Evolutionary conservation across 495 filamentous ascomycete species (phyloP).

Genomic region (Cercophora scortea): DNA sequence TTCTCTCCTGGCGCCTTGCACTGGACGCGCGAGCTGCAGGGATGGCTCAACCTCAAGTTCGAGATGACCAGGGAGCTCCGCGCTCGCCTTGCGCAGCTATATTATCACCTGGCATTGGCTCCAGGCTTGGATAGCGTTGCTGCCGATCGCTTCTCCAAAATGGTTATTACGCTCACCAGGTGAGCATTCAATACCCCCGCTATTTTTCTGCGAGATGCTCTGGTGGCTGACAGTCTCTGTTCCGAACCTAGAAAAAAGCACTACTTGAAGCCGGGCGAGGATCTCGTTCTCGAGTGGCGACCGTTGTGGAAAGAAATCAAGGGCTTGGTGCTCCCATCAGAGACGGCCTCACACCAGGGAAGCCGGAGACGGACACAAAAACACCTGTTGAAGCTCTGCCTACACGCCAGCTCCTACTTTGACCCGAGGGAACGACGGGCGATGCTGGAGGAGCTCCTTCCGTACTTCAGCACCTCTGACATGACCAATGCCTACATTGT

Average conservation of each 20-base stretch:
- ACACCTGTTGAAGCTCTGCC: slow-evolving; percentile 72
- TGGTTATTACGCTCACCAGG: slow-evolving; percentile 93
- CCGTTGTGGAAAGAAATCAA: slow-evolving; percentile 90
- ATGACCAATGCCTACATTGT: slow-evolving; percentile 85
- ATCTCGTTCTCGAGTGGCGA: slow-evolving; percentile 86
- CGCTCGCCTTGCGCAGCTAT: slow-evolving; percentile 77
- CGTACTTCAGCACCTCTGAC: slow-evolving; percentile 92
- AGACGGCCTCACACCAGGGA: slow-evolving; percentile 49
- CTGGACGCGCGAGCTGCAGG: slow-evolving; percentile 93
- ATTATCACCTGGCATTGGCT: slow-evolving; percentile 88
- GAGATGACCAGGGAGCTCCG: slow-evolving; percentile 79
- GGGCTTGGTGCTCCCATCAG: slow-evolving; percentile 74
- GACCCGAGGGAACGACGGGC: slow-evolving; percentile 76
- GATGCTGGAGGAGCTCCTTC: slow-evolving; percentile 90
- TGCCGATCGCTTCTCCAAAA: slow-evolving; percentile 87
- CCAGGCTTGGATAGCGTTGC: slow-evolving; percentile 77
- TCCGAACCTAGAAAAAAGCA: slow-evolving; percentile 68
- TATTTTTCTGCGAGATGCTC: neutral
- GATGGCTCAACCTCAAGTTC: slow-evolving; percentile 94
- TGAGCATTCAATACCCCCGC: slow-evolving; percentile 32
- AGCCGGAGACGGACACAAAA: slow-evolving; percentile 37
- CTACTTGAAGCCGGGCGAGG: slow-evolving; percentile 81
- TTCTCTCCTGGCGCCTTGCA: slow-evolving; percentile 89
- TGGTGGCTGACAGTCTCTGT: neutral
- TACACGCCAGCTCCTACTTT: slow-evolving; percentile 86